Conservation (phyloP, 768 basidiomycete genomes). For the Bullera alba region DNA sequence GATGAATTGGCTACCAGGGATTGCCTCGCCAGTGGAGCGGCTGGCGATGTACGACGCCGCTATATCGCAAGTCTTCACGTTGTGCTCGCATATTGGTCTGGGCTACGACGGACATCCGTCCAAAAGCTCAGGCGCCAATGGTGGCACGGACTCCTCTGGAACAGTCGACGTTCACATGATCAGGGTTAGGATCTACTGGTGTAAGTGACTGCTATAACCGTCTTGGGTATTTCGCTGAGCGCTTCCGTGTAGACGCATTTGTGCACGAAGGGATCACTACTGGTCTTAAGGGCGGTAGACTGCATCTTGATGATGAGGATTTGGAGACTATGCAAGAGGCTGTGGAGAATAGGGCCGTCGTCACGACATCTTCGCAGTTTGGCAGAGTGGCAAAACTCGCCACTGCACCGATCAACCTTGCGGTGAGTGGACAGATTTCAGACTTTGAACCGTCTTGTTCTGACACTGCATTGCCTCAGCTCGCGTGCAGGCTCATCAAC, state of each 20-base stretch:
- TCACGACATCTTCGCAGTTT: constrained; percentile 16
- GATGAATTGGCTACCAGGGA: constrained; percentile 40
- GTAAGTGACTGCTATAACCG: constrained; percentile 13
- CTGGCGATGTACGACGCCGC: constrained; percentile 70
- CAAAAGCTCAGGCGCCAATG: constrained; percentile 47
- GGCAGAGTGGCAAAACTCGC: constrained; percentile 43
- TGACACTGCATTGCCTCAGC: constrained; percentile 9
- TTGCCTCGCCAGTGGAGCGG: constrained; percentile 51
- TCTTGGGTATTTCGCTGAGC: not conserved
- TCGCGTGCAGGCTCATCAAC: constrained; percentile 72
- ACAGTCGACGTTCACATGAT: constrained; percentile 58
- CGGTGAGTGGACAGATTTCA: constrained; percentile 40
- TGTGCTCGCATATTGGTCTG: constrained; percentile 57
- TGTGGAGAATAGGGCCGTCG: constrained; percentile 52
- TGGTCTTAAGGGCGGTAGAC: constrained; percentile 74
- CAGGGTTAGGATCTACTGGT: constrained; percentile 81
- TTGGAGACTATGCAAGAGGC: constrained; percentile 63
- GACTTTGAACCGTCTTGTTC: not conserved
- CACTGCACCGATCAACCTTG: constrained; percentile 65
- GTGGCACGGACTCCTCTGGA: constrained; percentile 43
- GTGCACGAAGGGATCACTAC: constrained; percentile 76
- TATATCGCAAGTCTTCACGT: constrained; percentile 68
- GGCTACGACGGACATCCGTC: constrained; percentile 43
- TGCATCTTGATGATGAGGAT: constrained; percentile 70
- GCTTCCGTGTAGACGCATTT: constrained; percentile 53